Evolutionary conservation across 805 yeast species (phyloP).

Genomic region (Spathaspora gorwiae): DNA sequence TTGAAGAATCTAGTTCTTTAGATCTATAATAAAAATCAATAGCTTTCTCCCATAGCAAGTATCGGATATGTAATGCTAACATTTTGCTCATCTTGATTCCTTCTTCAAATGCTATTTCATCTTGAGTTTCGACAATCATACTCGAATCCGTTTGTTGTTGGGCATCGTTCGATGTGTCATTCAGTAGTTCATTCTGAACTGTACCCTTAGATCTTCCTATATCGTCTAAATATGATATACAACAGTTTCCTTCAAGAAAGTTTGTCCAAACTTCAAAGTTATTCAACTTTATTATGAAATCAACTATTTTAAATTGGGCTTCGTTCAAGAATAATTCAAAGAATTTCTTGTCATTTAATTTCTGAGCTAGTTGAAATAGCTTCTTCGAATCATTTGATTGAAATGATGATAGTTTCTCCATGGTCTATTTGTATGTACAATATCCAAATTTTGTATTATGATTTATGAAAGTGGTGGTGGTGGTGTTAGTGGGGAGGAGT

Average conservation of each 20-base stretch:
- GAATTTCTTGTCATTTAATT: conserved; percentile 24
- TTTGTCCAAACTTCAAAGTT: conserved; percentile 30
- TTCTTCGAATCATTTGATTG: conserved; percentile 26
- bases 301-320: conserved; percentile 28
- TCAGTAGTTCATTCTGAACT: not conserved
- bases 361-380: conserved; percentile 33
- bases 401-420: conserved; percentile 38
- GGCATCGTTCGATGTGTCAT: not conserved
- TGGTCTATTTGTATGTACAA: conserved; percentile 5
- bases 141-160: not conserved
- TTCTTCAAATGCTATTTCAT: conserved; percentile 41
- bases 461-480: too few species aligned
- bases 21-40: conserved; percentile 42
- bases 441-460: too few species aligned
- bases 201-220: not conserved
- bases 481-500: too few species aligned
- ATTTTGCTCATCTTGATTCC: conserved; percentile 27
- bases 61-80: conserved; percentile 60
- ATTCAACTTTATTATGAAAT: conserved; percentile 24
- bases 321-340: conserved; percentile 35
- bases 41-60: conserved; percentile 69
- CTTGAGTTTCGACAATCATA: not conserved
- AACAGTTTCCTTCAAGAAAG: conserved; percentile 38
- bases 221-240: conserved; percentile 6
- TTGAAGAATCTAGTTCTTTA: conserved; percentile 16